phyloP scores from a whole-genome alignment of 2,329 filamentous ascomycete genomes.

The Daldinia sp. region DNA sequence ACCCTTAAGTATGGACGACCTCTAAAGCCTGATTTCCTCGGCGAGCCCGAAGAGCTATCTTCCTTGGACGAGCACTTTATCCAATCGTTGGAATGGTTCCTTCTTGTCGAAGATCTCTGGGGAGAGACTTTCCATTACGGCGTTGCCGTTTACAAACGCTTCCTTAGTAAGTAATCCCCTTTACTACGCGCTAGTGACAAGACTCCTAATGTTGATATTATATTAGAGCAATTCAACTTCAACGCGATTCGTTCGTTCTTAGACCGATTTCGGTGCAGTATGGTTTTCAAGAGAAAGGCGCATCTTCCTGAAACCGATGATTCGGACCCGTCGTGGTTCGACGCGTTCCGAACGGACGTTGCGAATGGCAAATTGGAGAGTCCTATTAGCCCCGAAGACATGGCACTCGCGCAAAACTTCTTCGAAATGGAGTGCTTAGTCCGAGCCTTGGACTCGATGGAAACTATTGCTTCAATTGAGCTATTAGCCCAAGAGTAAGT shows the following conservation, averaged over 20 bases:
- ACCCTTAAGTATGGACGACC: constrained; percentile 67
- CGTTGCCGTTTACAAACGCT: constrained; percentile 79
- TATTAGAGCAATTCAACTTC: constrained; percentile 58
- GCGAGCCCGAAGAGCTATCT: constrained; percentile 65
- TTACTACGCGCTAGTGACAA: background rate
- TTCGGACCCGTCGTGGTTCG: constrained; percentile 45
- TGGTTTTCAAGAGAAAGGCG: constrained; percentile 54
- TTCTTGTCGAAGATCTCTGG: constrained; percentile 77
- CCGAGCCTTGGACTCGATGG: constrained; percentile 70
- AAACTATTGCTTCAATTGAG: constrained; percentile 68
- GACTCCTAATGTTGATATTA: constrained; percentile 10
- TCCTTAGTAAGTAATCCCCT: constrained; percentile 73
- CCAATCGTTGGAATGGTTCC: constrained; percentile 83
- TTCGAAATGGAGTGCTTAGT: constrained; percentile 75
- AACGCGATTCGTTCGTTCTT: constrained; percentile 63
- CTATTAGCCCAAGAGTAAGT: constrained; percentile 62
- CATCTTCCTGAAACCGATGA: constrained; percentile 48
- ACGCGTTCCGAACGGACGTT: constrained; percentile 40
- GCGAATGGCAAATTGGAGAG: constrained; percentile 44
- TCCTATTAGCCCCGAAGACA: constrained; percentile 51
- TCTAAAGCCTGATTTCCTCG: constrained; percentile 77
- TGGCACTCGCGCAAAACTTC: constrained; percentile 66
- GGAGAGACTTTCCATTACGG: constrained; percentile 73
- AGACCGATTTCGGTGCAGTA: constrained; percentile 59
- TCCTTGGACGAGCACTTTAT: constrained; percentile 76